Percentiles rank a stretch among this genome's conserved stretches.
phyloP scores from a whole-genome alignment of 2,329 filamentous ascomycete species.

The Fusarium musae region DNA sequence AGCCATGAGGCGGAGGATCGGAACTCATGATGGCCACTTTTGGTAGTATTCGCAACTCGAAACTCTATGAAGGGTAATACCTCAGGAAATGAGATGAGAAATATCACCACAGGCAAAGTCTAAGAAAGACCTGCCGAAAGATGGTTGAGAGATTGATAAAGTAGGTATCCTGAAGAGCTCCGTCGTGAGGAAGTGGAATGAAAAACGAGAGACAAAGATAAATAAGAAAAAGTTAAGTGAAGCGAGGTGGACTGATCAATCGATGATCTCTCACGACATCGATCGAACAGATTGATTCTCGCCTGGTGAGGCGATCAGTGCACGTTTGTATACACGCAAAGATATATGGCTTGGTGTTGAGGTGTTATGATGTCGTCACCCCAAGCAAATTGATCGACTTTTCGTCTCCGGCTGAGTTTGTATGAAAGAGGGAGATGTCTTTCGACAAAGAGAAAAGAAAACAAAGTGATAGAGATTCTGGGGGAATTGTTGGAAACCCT shows the following conservation, averaged over 20 bases:
- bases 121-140: constrained; percentile 3
- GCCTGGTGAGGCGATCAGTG: constrained; percentile 11
- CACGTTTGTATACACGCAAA: constrained; percentile 4
- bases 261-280: constrained; percentile 29
- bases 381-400: background rate
- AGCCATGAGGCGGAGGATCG: constrained; percentile 27
- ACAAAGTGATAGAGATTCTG: constrained; percentile 21
- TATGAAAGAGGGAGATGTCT: background rate
- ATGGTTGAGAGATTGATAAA: constrained; percentile 32
- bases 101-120: background rate
- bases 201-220: constrained; percentile 22
- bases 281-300: constrained; percentile 22
- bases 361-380: constrained; percentile 8
- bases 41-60: background rate
- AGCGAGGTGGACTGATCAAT: constrained; percentile 33
- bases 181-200: constrained; percentile 10
- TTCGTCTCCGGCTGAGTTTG: background rate
- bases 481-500: constrained; percentile 30
- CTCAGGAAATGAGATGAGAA: background rate
- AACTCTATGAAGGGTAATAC: background rate
- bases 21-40: constrained; percentile 30
- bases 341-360: constrained; percentile 30
- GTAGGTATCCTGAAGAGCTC: constrained; percentile 11
- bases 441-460: constrained; percentile 7
- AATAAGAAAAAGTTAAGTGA: background rate